Evolutionary conservation across 2,329 filamentous ascomycete species (phyloP).

Genomic region (Fusarium avenaceum): DNA sequence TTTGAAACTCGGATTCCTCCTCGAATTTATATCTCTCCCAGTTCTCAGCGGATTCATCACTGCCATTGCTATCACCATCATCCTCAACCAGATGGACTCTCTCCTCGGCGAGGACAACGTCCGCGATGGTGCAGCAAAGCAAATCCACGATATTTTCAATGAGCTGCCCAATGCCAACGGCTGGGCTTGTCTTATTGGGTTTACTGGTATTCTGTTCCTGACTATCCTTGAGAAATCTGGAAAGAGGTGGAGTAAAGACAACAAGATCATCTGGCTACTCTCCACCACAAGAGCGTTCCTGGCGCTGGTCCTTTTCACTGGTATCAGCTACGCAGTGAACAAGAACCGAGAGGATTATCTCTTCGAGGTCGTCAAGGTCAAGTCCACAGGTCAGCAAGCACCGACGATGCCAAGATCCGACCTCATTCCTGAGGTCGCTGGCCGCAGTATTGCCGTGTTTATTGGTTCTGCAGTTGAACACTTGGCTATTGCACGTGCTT

Average conservation of each 20-base stretch:
- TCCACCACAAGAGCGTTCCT: conserved; percentile 72
- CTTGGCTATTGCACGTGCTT: conserved; percentile 73
- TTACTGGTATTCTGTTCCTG: conserved; percentile 69
- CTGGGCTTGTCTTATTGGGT: conserved; percentile 70
- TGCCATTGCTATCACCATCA: conserved; percentile 74
- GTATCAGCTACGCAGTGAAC: conserved; percentile 74
- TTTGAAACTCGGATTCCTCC: conserved; percentile 73
- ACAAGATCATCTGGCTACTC: conserved; percentile 69
- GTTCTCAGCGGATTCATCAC: conserved; percentile 76
- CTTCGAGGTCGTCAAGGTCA: conserved; percentile 71
- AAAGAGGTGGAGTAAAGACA: conserved; percentile 69
- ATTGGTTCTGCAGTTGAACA: conserved; percentile 74
- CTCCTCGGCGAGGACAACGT: conserved; percentile 68
- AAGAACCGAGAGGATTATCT: conserved; percentile 60
- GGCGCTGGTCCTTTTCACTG: conserved; percentile 71
- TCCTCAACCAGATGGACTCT: conserved; percentile 73
- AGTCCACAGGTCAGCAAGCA: conserved; percentile 66
- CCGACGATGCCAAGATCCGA: conserved; percentile 62
- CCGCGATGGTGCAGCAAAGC: conserved; percentile 65
- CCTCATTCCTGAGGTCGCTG: conserved; percentile 67
- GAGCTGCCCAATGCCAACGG: conserved; percentile 69
- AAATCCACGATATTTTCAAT: conserved; percentile 70
- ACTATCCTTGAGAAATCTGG: conserved; percentile 69
- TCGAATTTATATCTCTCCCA: conserved; percentile 75
- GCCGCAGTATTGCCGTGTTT: conserved; percentile 70